Evolutionary conservation across 768 basidiomycete species (phyloP).

Genomic region (Mycena epipterygia): DNA sequence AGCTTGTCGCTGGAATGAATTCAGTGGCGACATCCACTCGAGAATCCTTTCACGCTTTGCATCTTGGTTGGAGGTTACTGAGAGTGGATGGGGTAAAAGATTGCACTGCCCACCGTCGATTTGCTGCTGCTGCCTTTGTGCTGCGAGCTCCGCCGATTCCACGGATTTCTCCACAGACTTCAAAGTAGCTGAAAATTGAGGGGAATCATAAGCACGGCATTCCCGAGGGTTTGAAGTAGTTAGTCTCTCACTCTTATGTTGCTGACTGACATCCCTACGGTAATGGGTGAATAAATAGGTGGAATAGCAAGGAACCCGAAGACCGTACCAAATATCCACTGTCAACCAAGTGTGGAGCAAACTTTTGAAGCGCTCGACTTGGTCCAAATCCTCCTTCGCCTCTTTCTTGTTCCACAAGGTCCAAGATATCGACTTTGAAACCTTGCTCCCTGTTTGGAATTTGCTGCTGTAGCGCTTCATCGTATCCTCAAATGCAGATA

Average conservation of each 20-base stretch:
- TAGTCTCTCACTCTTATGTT: background rate
- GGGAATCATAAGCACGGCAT: too few relatives aligned
- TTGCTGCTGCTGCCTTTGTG: too few relatives aligned
- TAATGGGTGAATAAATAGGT: background rate
- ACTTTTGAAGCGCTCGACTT: slow-evolving; percentile 4
- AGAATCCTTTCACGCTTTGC: background rate
- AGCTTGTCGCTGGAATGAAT: slow-evolving; percentile 10
- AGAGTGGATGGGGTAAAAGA: background rate
- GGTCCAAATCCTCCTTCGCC: background rate
- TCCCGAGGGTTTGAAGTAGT: too few relatives aligned
- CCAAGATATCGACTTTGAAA: slow-evolving; percentile 1
- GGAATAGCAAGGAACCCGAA: background rate
- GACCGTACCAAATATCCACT: background rate
- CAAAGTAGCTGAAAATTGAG: too few relatives aligned
- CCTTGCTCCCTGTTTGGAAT: background rate
- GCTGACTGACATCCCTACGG: background rate
- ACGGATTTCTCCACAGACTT: too few relatives aligned
- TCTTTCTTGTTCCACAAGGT: slow-evolving; percentile 6
- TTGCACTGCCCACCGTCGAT: background rate
- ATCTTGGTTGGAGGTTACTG: too few relatives aligned
- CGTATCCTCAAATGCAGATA: background rate
- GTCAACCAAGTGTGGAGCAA: slow-evolving; percentile 10
- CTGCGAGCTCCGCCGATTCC: too few relatives aligned
- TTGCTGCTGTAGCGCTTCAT: background rate
- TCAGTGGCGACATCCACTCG: slow-evolving; percentile 12